phyloP scores from a whole-genome alignment of 2,329 filamentous ascomycete genomes.

The Cadophora malorum region DNA sequence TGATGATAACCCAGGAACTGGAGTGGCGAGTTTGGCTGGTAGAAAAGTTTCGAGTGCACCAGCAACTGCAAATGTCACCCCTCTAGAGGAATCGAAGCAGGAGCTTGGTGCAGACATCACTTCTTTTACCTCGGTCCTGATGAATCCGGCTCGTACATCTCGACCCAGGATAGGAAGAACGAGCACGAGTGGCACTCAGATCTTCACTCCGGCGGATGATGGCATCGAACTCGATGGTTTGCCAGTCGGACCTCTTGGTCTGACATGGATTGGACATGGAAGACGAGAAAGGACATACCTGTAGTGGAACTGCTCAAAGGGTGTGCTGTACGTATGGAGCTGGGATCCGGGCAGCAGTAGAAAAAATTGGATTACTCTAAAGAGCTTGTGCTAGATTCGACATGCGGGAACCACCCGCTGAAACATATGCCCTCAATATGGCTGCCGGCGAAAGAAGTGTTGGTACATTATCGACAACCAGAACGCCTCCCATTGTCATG shows the following conservation, averaged over 20 bases:
- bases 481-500: constrained; percentile 36
- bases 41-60: constrained; percentile 29
- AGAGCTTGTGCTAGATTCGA: constrained; percentile 7
- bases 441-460: constrained; percentile 16
- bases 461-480: constrained; percentile 22
- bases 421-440: constrained; percentile 7
- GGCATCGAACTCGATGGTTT: constrained; percentile 43
- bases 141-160: neutral
- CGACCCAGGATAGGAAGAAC: constrained; percentile 34
- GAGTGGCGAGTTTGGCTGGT: constrained; percentile 4
- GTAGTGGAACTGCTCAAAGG: constrained; percentile 9
- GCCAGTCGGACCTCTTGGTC: constrained; percentile 37
- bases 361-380: constrained; percentile 18
- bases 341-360: constrained; percentile 4
- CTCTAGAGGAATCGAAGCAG: constrained; percentile 19
- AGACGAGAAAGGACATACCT: constrained; percentile 40
- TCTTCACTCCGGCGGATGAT: constrained; percentile 40
- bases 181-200: constrained; percentile 43
- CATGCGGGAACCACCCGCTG: constrained; percentile 15
- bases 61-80: constrained; percentile 32
- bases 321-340: neutral
- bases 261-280: constrained; percentile 35
- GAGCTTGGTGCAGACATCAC: neutral
- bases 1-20: constrained; percentile 29
- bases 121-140: neutral